Evolutionary conservation across 768 basidiomycete species (phyloP), one percentile per base, ranked within the genome.

Genomic region (Trametopsis cervina): DNA sequence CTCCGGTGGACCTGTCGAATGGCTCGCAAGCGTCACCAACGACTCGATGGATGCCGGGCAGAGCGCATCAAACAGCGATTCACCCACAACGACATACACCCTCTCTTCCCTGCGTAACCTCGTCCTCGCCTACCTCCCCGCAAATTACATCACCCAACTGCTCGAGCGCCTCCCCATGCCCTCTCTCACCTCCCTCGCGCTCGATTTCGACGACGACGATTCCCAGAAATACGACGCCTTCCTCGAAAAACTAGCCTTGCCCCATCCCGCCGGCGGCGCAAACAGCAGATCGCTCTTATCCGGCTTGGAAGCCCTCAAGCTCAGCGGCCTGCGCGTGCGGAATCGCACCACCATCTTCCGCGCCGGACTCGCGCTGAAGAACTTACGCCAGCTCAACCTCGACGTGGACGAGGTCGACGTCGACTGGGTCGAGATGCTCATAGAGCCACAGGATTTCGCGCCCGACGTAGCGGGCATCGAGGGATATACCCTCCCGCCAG

Each of bases 171-270:
- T 75, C 20, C 54, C 53, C 35, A 52, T 69, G 44, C 74, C 74
- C 27, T 56, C 57, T 23, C 58, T 76, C 26, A 58, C 53, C 48
- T 54, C 50, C 24, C 63, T 77, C 41, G 56, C 68, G 4, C 69
- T 88, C n/a, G 75, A 83, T 54, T 75, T 80, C 47, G 74, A 78
- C 41, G 60, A 66, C 1, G 71, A 67, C 15, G 83, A 87, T 53
- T 83, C 71, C 56, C 69, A 69, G 4, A 65, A 69, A 0, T 66
- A 86, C 45, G 68, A 75, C 23, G 50, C 58, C 26, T 67, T 70
- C 42, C 69, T 86, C 20, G 15, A 7, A 7, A 7, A 15, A 7
- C 29, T 33, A 7, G 7, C 29, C 29, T 7, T 15, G 9, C 29
- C 29, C 29, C 15, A 33, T 15, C 61, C 70, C 15, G 56, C 48